These are phyloP conservation scores for Phlebopus sp. DNA, from an alignment of 1,284 basidiomycete species.

Conservation along the genomic window DNA sequence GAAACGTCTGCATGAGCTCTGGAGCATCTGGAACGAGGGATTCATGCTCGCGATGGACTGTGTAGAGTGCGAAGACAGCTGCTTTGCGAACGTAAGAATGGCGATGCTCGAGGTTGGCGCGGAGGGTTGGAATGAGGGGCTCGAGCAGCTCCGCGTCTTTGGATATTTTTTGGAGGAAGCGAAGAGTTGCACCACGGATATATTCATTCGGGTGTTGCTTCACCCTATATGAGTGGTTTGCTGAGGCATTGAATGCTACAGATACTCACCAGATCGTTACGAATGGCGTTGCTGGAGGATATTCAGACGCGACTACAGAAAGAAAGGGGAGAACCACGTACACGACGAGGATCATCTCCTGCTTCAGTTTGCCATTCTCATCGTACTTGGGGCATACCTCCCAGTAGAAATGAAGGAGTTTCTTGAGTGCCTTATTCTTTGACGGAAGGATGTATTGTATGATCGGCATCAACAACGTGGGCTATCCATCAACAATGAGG, in stretches of 20 bases:
- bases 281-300: slow-evolving; percentile 82
- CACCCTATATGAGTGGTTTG: slow-evolving; percentile 1
- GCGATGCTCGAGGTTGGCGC: slow-evolving; percentile 94
- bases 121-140: slow-evolving; percentile 91
- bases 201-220: slow-evolving; percentile 99
- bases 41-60: slow-evolving; percentile 93
- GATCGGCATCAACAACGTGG: slow-evolving; percentile 93
- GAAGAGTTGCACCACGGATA: slow-evolving; percentile 94
- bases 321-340: slow-evolving; percentile 42
- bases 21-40: slow-evolving; percentile 96
- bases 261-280: slow-evolving; percentile 84
- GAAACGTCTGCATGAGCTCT: slow-evolving; percentile 95
- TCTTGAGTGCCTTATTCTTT: slow-evolving; percentile 96
- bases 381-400: slow-evolving; percentile 99
- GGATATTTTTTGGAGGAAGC: slow-evolving; percentile 94
- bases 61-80: slow-evolving; percentile 94
- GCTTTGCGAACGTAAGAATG: slow-evolving; percentile 99
- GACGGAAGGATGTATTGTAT: slow-evolving; percentile 92
- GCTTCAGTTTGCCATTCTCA: slow-evolving; percentile 95
- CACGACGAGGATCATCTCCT: slow-evolving; percentile 99
- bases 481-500: slow-evolving; percentile 44
- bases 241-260: slow-evolving; percentile 1
- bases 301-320: slow-evolving; percentile 4
- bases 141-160: slow-evolving; percentile 95
- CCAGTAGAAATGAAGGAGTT: slow-evolving; percentile 99